Evolutionary conservation across 768 basidiomycete genomes (phyloP), one percentile per base, ranked within the genome.

Genomic region (Mycena pura): DNA sequence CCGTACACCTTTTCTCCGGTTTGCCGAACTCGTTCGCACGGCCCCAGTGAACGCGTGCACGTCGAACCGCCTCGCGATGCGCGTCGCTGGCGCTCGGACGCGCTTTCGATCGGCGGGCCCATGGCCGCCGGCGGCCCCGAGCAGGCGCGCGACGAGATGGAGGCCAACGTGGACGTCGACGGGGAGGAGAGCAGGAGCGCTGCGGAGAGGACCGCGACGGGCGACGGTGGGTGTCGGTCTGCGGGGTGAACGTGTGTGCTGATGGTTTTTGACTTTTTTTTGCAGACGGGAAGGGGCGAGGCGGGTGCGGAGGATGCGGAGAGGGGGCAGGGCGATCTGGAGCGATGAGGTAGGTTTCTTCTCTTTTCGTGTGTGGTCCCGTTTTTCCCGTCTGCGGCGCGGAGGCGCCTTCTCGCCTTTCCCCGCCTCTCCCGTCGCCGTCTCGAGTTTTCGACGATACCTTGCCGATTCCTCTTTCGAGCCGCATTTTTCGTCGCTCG

Each of bases 1-100:
- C 4, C 50, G n/a, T 28, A 38, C 25, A 19, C 9, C 13, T 22
- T 32, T 1, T 10, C 34, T 2, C 6, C 10, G 1, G 22, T n/a
- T n/a, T n/a, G 31, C 40, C 10, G 40, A 22, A 22, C 24, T 41
- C 19, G 40, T 22, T 19, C 11, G 14, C 17, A 11, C 38, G 10
- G 41, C 43, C 13, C 27, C 24, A 4, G 48, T 56, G 46, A 64
- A 64, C 36, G 32, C 63, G 24, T 64, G 64, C 51, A 65, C 64
- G 21, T 48, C 64, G 1, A 56, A 47, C 29, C 60, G 64, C 17
- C 60, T 62, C 27, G 55, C 60, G 51, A 61, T 65, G 64, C 64
- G 64, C 34, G 60, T 57, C 21, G 55, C 64, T 34, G 64, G 60
- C 21, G 64, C 61, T 40, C 32, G 64, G 15, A 61, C 60, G 64